Evolutionary conservation across 768 basidiomycete genomes (phyloP), one percentile per base, ranked within the genome.

Genomic region (Boletales sp.): DNA sequence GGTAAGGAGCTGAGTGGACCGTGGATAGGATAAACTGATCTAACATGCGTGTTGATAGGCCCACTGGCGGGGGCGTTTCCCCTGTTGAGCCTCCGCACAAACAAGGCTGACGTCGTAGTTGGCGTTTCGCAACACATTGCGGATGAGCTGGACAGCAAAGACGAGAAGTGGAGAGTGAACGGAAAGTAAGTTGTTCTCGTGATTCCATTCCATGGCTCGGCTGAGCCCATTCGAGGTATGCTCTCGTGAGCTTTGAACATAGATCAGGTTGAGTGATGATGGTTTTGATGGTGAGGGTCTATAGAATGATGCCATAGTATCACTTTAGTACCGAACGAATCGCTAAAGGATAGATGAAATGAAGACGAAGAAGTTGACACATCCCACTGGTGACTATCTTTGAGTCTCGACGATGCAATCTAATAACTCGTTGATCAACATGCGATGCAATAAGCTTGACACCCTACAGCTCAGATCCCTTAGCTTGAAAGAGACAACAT

Each of bases 51-150:
- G 3, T 60, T 21, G 28, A 45, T 57, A 85, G 90, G 93, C 5
- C 88, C 90, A 2, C 69, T 97, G 10, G 80, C 82, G 0, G 87
- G 89, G 1, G 72, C 83, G 9, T 89, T 95, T 70, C 86, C 88
- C 0, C 63, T 96, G 8, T 70, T 97, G 21, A 91, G 90, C 61
- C 70, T 97, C 51, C 79, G 95, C 15, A 98, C 95, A 1, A 91
- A 87, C 74, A 99, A 99, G 67, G 95, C 95, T 0, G 94, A 97
- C 62, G 93, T 96, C 2, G 87, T 85, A 7, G 91, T 90, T 21
- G 95, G 92, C 0, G 75, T 99, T 37, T 13, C 55, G 15, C 74
- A 82, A 57, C 85, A 84, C 0, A 70, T 82, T 2, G 90, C 82
- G 1, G 84, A 87, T 53, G 71, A 74, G 44, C 70, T 94, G 4